Base-by-base conservation (phyloP, 352 stramenopile genomes). In the Detonula confervacea region DNA sequence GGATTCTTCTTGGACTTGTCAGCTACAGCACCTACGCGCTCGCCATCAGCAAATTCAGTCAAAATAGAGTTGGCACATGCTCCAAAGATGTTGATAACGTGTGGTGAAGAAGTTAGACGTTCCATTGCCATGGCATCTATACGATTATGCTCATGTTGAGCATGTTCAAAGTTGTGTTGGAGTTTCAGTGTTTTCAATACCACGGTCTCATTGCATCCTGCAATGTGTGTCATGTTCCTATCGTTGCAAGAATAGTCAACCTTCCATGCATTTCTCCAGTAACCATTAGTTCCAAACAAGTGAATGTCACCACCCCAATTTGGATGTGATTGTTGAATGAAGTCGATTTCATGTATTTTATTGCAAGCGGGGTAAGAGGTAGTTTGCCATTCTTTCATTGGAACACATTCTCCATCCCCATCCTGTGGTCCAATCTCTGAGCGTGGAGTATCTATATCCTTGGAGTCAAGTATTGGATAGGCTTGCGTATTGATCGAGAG, bases 381-480 rank as follows among this genome's bases (percentile, higher is more conserved):
- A 11, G 81, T 91, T 84, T 92, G 87, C 87, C 87, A 92, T 37
- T 87, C 52, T 71, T 87, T 62, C 86, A 90, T 92, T 1, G 84
- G 84, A 22, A 84, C 76, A 62, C 87, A 92, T 64, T 92, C 81
- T 25, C 68, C 74, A 16, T 86, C 30, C 1, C 56, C 20, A 30
- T 82, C 75, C 0, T 80, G 75, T n/a, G 69, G 29, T 42, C 81
- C 76, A 9, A 73, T 74, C 75, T 90, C 80, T 81, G 86, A 87
- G 4, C 47, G 11, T 8, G 14, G 27, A 12, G 85, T 27, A n/a
- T 61, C 63, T 49, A 85, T 73, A 69, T 91, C 86, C 20, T 74
- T 59, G 0, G 86, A 91, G 68, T 87, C 68, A 5, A 61, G 52
- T 25, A 61, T n/a, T n/a, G 52, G 25, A 61, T 61, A 61, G 12